Base-by-base conservation (phyloP, 176 grass and related monocot genomes). In the Oryza brachyantha region DNA sequence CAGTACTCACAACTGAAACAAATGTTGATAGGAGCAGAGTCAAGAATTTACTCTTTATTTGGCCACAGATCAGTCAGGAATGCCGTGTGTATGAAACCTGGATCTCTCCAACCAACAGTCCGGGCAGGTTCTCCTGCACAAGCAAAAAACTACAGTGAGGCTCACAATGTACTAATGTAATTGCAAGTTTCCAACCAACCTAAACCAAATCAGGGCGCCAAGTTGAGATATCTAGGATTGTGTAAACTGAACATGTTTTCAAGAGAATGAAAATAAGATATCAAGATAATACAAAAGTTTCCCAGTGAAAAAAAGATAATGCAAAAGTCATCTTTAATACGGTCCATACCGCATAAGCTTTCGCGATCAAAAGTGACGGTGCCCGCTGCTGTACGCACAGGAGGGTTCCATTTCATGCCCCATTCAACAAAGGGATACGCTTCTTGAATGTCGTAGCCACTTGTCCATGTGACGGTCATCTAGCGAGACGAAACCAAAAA, bases 401-500 rank as follows among this genome's bases (percentile, higher is more conserved):
- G 10, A 57, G 73, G 35, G 34, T 34, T 64, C 87, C 83, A 79
- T 79, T 92, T 68, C 42, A 84, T 73, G 70, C 87, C 91, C 91
- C 91, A 94, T 79, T 97, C 89, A 10, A 97, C 91, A 64, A 97
- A 88, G 58, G 94, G 94, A 90, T 83, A 85, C 19, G 91, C 91
- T 65, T 97, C 94, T 4, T 40, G 66, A 52, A 59, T 90, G 64
- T 80, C 83, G 64, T 97, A 94, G 7, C 95, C 95, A 72, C 95
- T 97, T 74, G 95, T 94, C 95, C 95, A 97, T 25, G 95, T 92
- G 17, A 97, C 89, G 43, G 91, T 97, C 91, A 97, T 97, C 95
- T 97, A 74, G 46, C n/a, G 75, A 29, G 14, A 40, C 22, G 81
- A 32, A 45, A 1, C 3, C 63, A 35, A n/a, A 3, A 12, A 32